Percentiles rank a stretch among this genome's conserved stretches.
Evolutionary conservation across 106 monocot species (phyloP).

Genomic region (Phalaenopsis aphrodite): DNA sequence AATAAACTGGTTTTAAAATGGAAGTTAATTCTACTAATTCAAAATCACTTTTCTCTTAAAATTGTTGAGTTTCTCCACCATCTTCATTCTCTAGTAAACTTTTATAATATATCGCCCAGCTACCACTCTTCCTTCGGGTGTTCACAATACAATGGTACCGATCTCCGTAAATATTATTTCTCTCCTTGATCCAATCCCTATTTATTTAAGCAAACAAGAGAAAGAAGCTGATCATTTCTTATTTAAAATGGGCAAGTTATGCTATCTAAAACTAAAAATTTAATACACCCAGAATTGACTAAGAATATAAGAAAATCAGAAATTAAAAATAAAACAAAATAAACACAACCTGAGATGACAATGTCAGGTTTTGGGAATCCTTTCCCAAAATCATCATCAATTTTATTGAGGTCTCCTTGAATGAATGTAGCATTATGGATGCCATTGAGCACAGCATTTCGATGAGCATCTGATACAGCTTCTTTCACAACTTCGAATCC

Average conservation of each 20-base stretch:
- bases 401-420: constrained; percentile 97
- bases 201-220: not conserved
- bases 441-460: constrained; percentile 76
- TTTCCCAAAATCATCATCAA: constrained; percentile 72
- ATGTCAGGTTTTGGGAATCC: constrained; percentile 87
- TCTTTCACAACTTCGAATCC: constrained; percentile 87
- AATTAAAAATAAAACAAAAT: not conserved
- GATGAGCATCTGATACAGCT: constrained; percentile 78
- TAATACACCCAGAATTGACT: not conserved
- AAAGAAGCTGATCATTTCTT: not conserved
- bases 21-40: not conserved
- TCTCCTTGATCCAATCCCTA: not conserved
- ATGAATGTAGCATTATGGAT: constrained; percentile 91
- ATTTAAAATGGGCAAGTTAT: not conserved
- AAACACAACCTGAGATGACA: constrained; percentile 71
- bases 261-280: not conserved
- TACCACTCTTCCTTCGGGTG: too few relatives aligned
- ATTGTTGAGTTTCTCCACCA: not conserved
- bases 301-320: not conserved
- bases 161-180: not conserved
- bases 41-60: not conserved
- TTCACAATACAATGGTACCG: not conserved
- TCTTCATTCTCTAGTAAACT: not conserved
- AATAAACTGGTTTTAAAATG: not conserved
- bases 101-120: not conserved